Conservation (phyloP, 352 stramenopile species). For the Globisporangium spiculum region DNA sequence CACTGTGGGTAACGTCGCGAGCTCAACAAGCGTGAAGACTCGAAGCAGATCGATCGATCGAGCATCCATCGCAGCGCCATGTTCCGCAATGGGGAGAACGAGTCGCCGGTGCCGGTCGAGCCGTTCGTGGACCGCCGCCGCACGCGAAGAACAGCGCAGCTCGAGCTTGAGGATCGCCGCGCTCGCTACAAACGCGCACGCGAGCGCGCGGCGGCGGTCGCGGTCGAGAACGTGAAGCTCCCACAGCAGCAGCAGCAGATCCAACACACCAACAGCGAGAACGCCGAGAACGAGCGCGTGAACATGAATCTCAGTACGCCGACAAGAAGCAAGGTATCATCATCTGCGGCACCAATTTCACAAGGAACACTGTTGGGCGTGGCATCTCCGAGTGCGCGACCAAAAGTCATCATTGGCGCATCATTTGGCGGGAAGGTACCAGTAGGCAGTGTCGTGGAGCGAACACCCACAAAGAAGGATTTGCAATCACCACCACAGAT, state of each 20-base stretch:
- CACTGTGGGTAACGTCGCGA: background rate
- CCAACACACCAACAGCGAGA: background rate
- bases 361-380: background rate
- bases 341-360: background rate
- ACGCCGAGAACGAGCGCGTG: background rate
- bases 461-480: slow-evolving; percentile 45
- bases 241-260: background rate
- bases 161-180: slow-evolving; percentile 25
- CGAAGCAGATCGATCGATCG: background rate
- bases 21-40: background rate
- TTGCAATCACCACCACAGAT: slow-evolving; percentile 22
- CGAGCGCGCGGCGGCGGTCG: slow-evolving; percentile 10
- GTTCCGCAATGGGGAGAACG: slow-evolving; percentile 1
- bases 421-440: slow-evolving; percentile 25
- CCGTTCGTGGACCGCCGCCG: slow-evolving; percentile 20
- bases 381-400: background rate
- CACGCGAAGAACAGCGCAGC: slow-evolving; percentile 30
- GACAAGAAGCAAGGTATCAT: background rate
- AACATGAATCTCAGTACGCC: background rate
- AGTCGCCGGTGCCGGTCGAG: slow-evolving; percentile 7
- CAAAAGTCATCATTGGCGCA: slow-evolving; percentile 23
- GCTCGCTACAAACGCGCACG: slow-evolving; percentile 32
- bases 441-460: slow-evolving; percentile 26
- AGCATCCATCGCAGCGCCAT: background rate
- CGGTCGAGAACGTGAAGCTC: slow-evolving; percentile 6